phyloP scores from a whole-genome alignment of 2,329 filamentous ascomycete species.

The Diaporthe sp. region DNA sequence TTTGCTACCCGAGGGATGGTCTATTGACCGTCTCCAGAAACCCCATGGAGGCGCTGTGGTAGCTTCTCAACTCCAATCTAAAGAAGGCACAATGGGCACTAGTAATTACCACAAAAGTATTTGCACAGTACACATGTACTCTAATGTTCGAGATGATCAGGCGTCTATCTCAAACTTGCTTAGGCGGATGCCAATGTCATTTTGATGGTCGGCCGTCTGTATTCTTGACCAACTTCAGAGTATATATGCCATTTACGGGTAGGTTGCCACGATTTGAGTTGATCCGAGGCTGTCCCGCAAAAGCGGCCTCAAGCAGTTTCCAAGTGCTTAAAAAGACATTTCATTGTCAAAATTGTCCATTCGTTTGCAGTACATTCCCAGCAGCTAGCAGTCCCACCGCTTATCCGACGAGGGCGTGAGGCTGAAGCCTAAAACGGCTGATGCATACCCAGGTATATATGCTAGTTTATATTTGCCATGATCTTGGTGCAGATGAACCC shows the following conservation, averaged over 20 bases:
- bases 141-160: background rate
- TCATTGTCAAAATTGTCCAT: background rate
- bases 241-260: background rate
- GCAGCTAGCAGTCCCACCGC: background rate
- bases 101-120: too few relatives aligned
- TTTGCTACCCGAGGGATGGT: too few relatives aligned
- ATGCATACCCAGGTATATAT: background rate
- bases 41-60: too few relatives aligned
- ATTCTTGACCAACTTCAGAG: background rate
- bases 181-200: background rate
- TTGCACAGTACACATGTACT: too few relatives aligned
- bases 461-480: background rate
- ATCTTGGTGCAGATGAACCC: background rate
- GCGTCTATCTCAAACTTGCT: background rate
- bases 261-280: background rate
- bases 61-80: background rate
- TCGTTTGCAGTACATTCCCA: background rate
- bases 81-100: background rate
- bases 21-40: too few relatives aligned
- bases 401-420: background rate
- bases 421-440: background rate
- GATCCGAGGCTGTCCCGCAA: background rate
- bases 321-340: background rate
- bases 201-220: background rate
- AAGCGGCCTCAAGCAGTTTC: too few relatives aligned